phyloP scores from a whole-genome alignment of 202 grass and related monocot genomes.

The Setaria italica region DNA sequence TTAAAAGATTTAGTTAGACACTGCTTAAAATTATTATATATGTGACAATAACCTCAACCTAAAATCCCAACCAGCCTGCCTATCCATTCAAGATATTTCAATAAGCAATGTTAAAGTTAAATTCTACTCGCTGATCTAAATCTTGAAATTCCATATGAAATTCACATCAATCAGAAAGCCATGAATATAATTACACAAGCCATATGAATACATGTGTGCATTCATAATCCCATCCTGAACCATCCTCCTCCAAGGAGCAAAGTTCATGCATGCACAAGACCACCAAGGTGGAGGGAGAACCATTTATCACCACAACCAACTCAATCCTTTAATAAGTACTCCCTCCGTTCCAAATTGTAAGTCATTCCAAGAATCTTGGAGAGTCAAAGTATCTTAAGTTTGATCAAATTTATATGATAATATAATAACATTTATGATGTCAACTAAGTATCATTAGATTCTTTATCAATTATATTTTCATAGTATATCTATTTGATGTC shows the following conservation, averaged over 20 bases:
- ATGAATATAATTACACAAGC: not conserved
- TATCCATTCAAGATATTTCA: not conserved
- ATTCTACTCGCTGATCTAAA: not conserved
- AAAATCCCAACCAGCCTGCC: not conserved
- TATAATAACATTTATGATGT: too few relatives aligned
- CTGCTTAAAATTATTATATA: conserved; percentile 30
- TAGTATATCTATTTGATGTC: too few relatives aligned
- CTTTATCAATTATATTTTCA: too few relatives aligned
- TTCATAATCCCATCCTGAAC: not conserved
- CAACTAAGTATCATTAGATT: too few relatives aligned
- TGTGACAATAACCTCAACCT: not conserved
- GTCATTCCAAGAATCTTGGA: too few relatives aligned
- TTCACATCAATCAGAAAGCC: not conserved
- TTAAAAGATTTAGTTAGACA: not conserved
- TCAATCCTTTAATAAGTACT: not conserved
- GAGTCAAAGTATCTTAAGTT: too few relatives aligned
- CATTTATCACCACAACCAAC: not conserved
- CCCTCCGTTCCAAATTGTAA: too few relatives aligned
- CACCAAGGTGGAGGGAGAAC: not conserved
- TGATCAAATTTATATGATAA: too few relatives aligned
- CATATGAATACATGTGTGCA: conserved; percentile 2
- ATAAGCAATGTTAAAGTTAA: conserved; percentile 3
- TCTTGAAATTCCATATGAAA: not conserved
- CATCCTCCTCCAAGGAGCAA: not conserved
- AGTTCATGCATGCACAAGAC: not conserved